A percentile compares a stretch with the other conserved stretches of the same genome.
phyloP scores from a whole-genome alignment of 441 rosid genomes.

The Erysimum pusillum region DNA sequence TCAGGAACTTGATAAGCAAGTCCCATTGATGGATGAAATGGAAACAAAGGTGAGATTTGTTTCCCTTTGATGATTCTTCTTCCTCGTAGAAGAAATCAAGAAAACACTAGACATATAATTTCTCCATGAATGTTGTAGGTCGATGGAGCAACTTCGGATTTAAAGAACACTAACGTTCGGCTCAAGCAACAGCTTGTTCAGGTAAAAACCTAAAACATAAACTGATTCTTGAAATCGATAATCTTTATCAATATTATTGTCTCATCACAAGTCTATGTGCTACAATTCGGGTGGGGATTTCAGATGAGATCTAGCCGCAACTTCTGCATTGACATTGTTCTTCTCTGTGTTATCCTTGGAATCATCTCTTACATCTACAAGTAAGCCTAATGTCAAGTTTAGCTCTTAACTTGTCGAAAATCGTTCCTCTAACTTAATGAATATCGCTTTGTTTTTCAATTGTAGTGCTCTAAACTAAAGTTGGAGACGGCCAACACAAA shows the following conservation, averaged over 20 bases:
- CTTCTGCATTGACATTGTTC: slow-evolving; percentile 81
- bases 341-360: slow-evolving; percentile 79
- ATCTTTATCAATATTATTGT: neutral
- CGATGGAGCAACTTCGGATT: slow-evolving; percentile 62
- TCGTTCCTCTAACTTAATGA: neutral
- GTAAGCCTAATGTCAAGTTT: slow-evolving; percentile 56
- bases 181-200: slow-evolving; percentile 66
- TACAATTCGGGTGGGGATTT: slow-evolving; percentile 26
- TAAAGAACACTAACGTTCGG: slow-evolving; percentile 64
- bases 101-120: neutral
- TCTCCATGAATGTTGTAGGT: slow-evolving; percentile 53
- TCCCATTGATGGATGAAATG: slow-evolving; percentile 72
- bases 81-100: neutral
- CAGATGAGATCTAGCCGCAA: slow-evolving; percentile 90
- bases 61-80: slow-evolving; percentile 12
- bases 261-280: slow-evolving; percentile 4
- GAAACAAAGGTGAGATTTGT: slow-evolving; percentile 60
- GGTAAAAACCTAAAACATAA: slow-evolving; percentile 51
- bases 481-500: neutral
- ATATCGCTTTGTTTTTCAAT: neutral
- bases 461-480: slow-evolving; percentile 41
- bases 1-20: slow-evolving; percentile 79
- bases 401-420: neutral
- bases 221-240: neutral
- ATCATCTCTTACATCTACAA: slow-evolving; percentile 82